phyloP scores from a whole-genome alignment of 1,284 basidiomycete species.

The Rhodotorula sp. region DNA sequence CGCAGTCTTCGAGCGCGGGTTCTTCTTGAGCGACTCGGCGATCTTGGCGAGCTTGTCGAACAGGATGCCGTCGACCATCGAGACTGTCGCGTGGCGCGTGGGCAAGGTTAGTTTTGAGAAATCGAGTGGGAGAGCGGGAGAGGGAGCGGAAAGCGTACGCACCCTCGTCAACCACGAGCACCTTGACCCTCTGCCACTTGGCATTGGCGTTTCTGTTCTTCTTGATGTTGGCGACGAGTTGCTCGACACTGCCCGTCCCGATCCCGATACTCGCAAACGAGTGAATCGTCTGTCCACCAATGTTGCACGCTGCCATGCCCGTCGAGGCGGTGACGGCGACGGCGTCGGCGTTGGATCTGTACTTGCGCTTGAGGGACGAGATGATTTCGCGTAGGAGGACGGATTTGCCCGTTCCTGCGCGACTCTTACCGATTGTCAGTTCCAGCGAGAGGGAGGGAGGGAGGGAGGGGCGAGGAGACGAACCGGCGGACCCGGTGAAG shows the following conservation, averaged over 20 bases:
- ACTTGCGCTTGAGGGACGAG: constrained; percentile 57
- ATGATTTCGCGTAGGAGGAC: constrained; percentile 90
- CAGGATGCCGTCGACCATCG: constrained; percentile 92
- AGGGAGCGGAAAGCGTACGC: constrained; percentile 37
- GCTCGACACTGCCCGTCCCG: constrained; percentile 65
- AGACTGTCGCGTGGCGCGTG: constrained; percentile 59
- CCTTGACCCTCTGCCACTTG: constrained; percentile 71
- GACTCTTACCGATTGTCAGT: background rate
- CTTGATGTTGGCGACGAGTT: constrained; percentile 65
- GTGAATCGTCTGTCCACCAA: constrained; percentile 88
- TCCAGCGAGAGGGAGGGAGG: constrained; percentile 24
- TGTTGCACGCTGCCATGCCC: constrained; percentile 91
- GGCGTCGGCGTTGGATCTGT: constrained; percentile 55
- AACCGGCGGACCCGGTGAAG: constrained; percentile 95
- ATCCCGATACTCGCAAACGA: constrained; percentile 88
- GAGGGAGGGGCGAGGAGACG: constrained; percentile 46
- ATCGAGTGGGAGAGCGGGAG: too few species aligned
- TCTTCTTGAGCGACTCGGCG: constrained; percentile 63
- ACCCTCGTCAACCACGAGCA: constrained; percentile 95
- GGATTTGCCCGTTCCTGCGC: constrained; percentile 85
- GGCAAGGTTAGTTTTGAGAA: background rate
- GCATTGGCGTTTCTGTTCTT: constrained; percentile 66
- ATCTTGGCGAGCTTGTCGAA: constrained; percentile 83
- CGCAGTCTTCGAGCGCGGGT: constrained; percentile 37
- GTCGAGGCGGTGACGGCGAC: constrained; percentile 84